Percentiles rank a stretch among this genome's conserved stretches.
Evolutionary conservation across 768 basidiomycete genomes (phyloP).

Genomic region (Agrocybe praecox): DNA sequence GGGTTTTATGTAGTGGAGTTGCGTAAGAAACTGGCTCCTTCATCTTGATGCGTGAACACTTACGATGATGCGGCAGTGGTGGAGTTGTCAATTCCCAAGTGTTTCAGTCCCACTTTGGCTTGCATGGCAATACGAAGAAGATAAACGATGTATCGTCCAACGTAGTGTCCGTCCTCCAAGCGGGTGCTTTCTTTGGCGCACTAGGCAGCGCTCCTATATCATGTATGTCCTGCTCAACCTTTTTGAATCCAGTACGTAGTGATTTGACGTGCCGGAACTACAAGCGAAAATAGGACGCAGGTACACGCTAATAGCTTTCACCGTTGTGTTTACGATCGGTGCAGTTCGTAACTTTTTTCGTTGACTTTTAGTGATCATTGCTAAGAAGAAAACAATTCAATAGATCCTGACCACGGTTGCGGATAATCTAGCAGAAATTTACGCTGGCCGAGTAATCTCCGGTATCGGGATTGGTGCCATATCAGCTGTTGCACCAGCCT

Average conservation of each 20-base stretch:
- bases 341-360: constrained; percentile 51
- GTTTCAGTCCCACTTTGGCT: constrained; percentile 66
- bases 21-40: constrained; percentile 13
- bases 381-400: neutral
- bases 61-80: constrained; percentile 43
- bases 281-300: constrained; percentile 68
- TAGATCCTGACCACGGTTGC: constrained; percentile 77
- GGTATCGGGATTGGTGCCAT: constrained; percentile 85
- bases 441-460: constrained; percentile 78
- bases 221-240: constrained; percentile 38
- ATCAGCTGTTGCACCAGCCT: constrained; percentile 82
- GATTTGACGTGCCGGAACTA: neutral
- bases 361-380: neutral
- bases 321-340: constrained; percentile 67
- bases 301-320: constrained; percentile 62
- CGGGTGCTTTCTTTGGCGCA: constrained; percentile 88
- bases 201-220: constrained; percentile 72
- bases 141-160: constrained; percentile 69
- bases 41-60: neutral
- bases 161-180: constrained; percentile 87
- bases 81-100: constrained; percentile 68
- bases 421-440: constrained; percentile 65
- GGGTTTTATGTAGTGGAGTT: constrained; percentile 21
- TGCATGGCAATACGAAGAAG: constrained; percentile 38
- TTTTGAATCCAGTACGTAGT: neutral